Base-by-base conservation (phyloP, 345 rosid genomes). In the Hibiscus mutabilis region DNA sequence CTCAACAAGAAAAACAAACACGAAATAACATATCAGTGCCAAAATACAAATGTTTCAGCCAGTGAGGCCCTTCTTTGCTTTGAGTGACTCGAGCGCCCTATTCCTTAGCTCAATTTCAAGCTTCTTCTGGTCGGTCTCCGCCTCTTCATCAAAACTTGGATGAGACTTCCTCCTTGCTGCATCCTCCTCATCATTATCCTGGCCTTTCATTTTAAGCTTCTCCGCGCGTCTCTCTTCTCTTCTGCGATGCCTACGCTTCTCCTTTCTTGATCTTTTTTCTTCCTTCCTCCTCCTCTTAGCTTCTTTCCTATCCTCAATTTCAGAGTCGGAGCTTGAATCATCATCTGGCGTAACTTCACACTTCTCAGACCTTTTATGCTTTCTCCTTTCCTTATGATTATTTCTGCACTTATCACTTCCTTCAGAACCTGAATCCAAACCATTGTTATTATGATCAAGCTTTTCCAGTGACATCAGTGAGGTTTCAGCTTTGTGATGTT, bases 101-200 rank as follows among this genome's bases (percentile, higher is more conserved):
- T 88, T 84, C 84, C 97, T 83, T 75, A 96, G 60, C 84, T 96
- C 98, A 70, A 91, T 85, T 85, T 96, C 99, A 70, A 96, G 98
- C 79, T 80, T 82, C 82, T 84, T 89, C 81, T 87, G 92, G 74
- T 89, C 88, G 33, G 84, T 68, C 40, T 82, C 83, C 63, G 77
- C 68, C 73, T 77, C 90, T 35, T 75, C 80, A 29, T 77, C 79
- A 35, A 77, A 80, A 68, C 77, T 83, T 10, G 66, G 73, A 82
- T 8, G 80, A 29, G 72, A 73, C 62, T 70, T 75, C 68, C 71
- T 77, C 69, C 70, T 79, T 49, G 66, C 59, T 9, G 25, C 78
- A 51, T 60, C 77, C 72, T 85, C 94, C 40, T 55, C 92, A 58
- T 76, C 88, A 66, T 82, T 81, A 40, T 79, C 81, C 29, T 75